Evolutionary conservation across 371 early-diverging fungal species (phyloP).

Genomic region (Lichtheimia hyalospora): DNA sequence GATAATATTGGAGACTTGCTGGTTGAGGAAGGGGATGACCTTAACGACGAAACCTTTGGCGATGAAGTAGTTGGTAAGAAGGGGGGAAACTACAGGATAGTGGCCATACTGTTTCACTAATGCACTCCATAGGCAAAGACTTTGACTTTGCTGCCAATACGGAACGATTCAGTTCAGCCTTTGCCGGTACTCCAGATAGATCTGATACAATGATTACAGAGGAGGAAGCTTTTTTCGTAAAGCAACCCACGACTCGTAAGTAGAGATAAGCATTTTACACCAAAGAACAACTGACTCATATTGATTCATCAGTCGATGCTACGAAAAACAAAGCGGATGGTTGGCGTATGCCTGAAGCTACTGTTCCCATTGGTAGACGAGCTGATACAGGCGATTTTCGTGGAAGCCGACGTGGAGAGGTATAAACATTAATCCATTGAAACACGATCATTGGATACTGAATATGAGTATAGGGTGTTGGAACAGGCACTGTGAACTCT

Average conservation of each 20-base stretch:
- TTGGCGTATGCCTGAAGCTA: too few species aligned
- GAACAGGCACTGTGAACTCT: slow-evolving; percentile 57
- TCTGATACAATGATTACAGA: slow-evolving; percentile 30
- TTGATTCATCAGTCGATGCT: too few species aligned
- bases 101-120: not conserved
- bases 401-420: slow-evolving; percentile 4
- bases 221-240: slow-evolving; percentile 57
- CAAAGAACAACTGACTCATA: too few species aligned
- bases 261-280: too few species aligned
- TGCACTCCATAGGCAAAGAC: slow-evolving; percentile 30
- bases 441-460: not conserved
- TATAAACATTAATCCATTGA: not conserved
- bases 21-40: slow-evolving; percentile 75
- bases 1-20: slow-evolving; percentile 58
- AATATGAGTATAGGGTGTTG: slow-evolving; percentile 49
- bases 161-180: slow-evolving; percentile 45
- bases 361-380: too few species aligned
- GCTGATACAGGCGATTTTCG: slow-evolving; percentile 1
- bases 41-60: slow-evolving; percentile 89
- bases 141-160: slow-evolving; percentile 76
- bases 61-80: slow-evolving; percentile 52
- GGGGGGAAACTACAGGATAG: not conserved
- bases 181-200: slow-evolving; percentile 9
- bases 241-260: slow-evolving; percentile 19
- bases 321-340: too few species aligned